These are phyloP conservation scores for Sporothrix phasma DNA, from an alignment of 2,329 filamentous ascomycete genomes.

Conservation along the genomic window DNA sequence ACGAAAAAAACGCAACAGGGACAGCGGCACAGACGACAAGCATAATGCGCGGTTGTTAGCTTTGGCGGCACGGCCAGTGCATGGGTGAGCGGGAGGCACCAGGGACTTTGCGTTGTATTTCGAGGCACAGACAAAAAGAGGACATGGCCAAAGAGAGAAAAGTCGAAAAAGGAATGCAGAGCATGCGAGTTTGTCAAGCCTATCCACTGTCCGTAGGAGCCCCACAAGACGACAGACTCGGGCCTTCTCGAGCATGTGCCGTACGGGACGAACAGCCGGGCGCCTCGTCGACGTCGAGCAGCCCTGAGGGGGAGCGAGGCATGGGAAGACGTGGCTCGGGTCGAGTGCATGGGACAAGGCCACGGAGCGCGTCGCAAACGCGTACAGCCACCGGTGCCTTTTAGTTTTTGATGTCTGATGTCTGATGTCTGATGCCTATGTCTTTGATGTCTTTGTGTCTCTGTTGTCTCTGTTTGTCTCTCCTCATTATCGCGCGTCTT, in stretches of 20 bases:
- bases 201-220: background rate
- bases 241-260: constrained; percentile 1
- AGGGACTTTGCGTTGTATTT: too few species aligned
- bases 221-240: background rate
- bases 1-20: too few species aligned
- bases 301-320: too few species aligned
- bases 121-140: background rate
- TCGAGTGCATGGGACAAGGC: background rate
- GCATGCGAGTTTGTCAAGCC: too few species aligned
- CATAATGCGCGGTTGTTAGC: background rate
- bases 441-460: background rate
- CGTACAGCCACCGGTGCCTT: background rate
- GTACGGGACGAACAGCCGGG: background rate
- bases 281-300: background rate
- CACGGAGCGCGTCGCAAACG: background rate
- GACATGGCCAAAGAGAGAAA: background rate
- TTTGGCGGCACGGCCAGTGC: background rate
- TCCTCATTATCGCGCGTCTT: too few species aligned
- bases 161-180: background rate
- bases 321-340: background rate
- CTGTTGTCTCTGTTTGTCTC: background rate
- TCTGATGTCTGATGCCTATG: background rate
- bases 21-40: background rate
- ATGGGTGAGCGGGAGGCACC: background rate
- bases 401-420: background rate